Evolutionary conservation across 306 rosid species (phyloP).

Genomic region (Nissolia schottii): DNA sequence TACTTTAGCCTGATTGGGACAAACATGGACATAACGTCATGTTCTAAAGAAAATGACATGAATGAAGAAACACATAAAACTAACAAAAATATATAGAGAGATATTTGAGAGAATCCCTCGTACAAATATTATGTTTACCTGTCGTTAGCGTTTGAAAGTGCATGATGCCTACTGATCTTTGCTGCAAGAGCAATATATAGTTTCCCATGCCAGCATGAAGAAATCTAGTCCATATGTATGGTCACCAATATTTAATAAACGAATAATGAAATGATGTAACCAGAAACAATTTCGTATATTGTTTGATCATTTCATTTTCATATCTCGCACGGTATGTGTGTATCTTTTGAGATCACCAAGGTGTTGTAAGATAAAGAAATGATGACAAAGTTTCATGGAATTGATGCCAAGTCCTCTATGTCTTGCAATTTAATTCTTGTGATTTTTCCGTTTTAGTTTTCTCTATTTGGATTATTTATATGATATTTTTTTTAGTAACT

Average conservation of each 20-base stretch:
- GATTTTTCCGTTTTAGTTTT: too few relatives aligned
- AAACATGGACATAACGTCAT: not conserved
- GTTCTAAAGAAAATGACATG: not conserved
- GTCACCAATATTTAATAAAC: not conserved
- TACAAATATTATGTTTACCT: not conserved
- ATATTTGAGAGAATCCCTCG: not conserved
- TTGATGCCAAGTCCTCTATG: not conserved
- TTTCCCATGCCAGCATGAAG: not conserved
- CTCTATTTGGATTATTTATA: too few relatives aligned
- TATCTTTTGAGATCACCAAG: not conserved
- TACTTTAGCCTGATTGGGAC: not conserved
- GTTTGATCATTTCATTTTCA: not conserved
- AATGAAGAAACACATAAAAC: not conserved
- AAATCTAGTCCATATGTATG: not conserved
- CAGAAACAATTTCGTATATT: not conserved
- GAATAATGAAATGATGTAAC: not conserved
- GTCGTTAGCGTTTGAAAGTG: conserved; percentile 23
- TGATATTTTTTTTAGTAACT: not conserved
- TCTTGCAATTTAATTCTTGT: not conserved
- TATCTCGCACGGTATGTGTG: not conserved
- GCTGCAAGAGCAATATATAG: not conserved
- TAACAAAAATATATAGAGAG: not conserved
- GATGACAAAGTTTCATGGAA: not conserved
- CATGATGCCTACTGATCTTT: not conserved
- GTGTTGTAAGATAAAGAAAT: not conserved